Evolutionary conservation across 2,329 filamentous ascomycete species (phyloP).

Genomic region (Scedosporium boydii): DNA sequence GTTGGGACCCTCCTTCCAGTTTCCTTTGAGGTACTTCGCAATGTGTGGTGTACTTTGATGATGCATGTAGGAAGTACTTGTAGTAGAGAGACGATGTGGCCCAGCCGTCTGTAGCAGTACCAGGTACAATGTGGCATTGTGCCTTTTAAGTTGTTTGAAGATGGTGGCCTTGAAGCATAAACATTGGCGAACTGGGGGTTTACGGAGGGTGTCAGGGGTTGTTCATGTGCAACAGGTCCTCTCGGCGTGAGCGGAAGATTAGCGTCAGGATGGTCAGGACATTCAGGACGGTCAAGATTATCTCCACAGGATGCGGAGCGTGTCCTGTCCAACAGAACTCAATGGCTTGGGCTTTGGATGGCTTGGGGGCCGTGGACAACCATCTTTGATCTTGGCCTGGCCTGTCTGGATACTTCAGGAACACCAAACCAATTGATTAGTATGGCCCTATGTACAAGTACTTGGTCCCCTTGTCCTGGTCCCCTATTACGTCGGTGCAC

Average conservation of each 20-base stretch:
- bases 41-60: too few species aligned
- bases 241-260: background rate
- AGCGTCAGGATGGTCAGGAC: background rate
- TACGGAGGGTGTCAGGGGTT: background rate
- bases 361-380: too few species aligned
- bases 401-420: too few species aligned
- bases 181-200: background rate
- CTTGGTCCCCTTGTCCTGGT: too few species aligned
- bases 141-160: background rate
- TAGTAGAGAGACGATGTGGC: background rate
- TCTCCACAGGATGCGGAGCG: background rate
- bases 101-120: background rate
- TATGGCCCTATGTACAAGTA: too few species aligned
- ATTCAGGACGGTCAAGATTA: background rate
- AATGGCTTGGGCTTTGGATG: too few species aligned
- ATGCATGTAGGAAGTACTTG: background rate
- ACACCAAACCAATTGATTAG: too few species aligned
- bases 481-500: too few species aligned
- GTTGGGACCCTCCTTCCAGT: too few species aligned
- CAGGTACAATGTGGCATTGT: background rate
- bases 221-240: background rate
- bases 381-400: too few species aligned
- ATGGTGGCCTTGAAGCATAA: background rate
- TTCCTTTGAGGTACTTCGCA: too few species aligned
- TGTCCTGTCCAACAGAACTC: too few species aligned